Base-by-base conservation (phyloP, 129 eudicot species). In the Chrysanthemum makinoi region DNA sequence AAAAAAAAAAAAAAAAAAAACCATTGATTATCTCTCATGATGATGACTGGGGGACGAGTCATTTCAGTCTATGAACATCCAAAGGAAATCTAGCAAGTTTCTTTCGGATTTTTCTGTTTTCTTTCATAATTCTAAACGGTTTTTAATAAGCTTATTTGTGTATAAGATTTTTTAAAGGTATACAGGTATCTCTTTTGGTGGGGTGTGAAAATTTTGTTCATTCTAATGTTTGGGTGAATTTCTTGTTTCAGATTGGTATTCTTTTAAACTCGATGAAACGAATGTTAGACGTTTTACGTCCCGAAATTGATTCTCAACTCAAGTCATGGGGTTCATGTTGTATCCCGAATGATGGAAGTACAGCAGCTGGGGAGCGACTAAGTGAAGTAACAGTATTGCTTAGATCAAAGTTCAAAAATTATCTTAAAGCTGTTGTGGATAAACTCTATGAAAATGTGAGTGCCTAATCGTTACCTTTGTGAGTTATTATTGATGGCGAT, bases 321-420 rank as follows among this genome's bases (percentile, higher is more conserved):
- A 90, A 80, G 81, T 83, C 96, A 11, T 79, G 94, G 96, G 90
- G 94, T 62, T 84, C 96, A 17, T 87, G 94, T 80, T 90, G 96
- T 69, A 76, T 86, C 33, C 96, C 94, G 1, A 79, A 79, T 16
- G 90, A 85, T 19, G 90, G 96, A 24, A 82, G 76, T 76, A 76
- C 83, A 16, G 83, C 87, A 20, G 87, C 94, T 10, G 96, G 96
- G 22, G 96, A 90, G 78, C 94, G 91, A 61, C 61, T 90, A 70
- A 87, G 96, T 69, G 96, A 90, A 86, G 94, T 90, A 10, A 87
- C 94, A 7, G 96, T 90, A 20, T 84, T 90, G 94, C 90, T 90
- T 60, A 69, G 96, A 83, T 77, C 96, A 3, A 90, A 87, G 76
- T 90, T 90, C 79, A 80, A 94, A 63, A 89, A 85, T 57, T 89